Conservation (phyloP, 2,329 filamentous ascomycete species). For the Gaeumannomyces tritici region DNA sequence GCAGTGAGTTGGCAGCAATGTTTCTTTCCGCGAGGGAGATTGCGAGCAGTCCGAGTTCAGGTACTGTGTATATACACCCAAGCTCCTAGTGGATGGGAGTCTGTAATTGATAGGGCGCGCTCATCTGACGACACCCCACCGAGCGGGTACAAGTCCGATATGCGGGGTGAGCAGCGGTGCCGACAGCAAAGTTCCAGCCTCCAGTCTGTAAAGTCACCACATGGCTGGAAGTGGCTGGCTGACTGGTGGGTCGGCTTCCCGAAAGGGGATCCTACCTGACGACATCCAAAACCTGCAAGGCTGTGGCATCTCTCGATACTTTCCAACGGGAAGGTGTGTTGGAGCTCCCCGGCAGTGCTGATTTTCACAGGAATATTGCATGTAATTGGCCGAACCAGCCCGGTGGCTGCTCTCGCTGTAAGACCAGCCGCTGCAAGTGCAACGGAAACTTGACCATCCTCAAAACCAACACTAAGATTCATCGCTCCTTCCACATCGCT, state of each 20-base stretch:
- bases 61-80: not conserved
- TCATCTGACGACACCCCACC: not conserved
- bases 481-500: not conserved
- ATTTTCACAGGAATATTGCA: not conserved
- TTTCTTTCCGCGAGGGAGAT: not conserved
- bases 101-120: not conserved
- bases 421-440: not conserved
- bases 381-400: not conserved
- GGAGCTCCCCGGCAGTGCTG: not conserved
- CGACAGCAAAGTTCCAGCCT: too few species aligned
- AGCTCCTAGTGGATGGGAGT: not conserved
- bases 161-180: not conserved
- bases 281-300: not conserved
- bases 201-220: not conserved
- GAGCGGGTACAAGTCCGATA: not conserved
- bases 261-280: not conserved
- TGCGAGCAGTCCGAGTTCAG: too few species aligned
- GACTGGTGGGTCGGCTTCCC: not conserved
- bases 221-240: not conserved
- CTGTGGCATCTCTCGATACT: not conserved
- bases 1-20: too few species aligned
- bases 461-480: not conserved
- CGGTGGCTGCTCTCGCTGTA: not conserved
- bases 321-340: not conserved
- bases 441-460: not conserved